Base-by-base conservation (phyloP, 768 basidiomycete species). In the Suillus decipiens region DNA sequence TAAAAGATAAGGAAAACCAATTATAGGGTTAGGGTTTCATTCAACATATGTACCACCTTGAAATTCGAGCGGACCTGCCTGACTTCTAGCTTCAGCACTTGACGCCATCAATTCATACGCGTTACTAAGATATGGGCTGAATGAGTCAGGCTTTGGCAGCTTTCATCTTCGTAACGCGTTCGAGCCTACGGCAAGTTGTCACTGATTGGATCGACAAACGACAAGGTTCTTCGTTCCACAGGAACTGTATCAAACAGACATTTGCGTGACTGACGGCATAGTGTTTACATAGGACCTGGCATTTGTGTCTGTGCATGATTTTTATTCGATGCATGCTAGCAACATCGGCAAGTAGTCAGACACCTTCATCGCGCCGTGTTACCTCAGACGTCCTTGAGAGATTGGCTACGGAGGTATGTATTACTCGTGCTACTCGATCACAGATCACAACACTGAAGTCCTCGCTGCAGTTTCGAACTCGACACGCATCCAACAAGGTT, bases 231-330 rank as follows among this genome's bases (percentile, higher is more conserved):
- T 69, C 78, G 5, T 68, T 74, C 19, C n/a, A 6, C n/a, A 36
- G 12, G 34, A 74, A 74, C 9, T 79, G 85, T 24, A 68, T 92
- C 64, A 83, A n/a, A 28, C 28, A 28, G 28, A 28, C 28, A 28
- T 28, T 3, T 81, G 71, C 90, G 48, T 66, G 22, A 63, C 61
- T 58, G 53, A 73, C 5, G 36, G 43, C 19, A 12, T 37, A 5
- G 12, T 12, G 15, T 60, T 19, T 41, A 12, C 3, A 2, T 69
- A 95, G 70, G 82, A 80, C 45, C 71, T 99, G 67, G 88, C 89
- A 0, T 98, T 98, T 74, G 96, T 95, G 0, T 92, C 94, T 0
- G 96, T 99, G 11, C 96, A 99, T 72, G 97, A 99, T 72, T 99
- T 96, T 1, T 99, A 97, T 77, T 99, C 96, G 96, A 98, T 96